Evolutionary conservation across 1,284 basidiomycete species (phyloP), one percentile per base, ranked within the genome.

Genomic region (Rhodotorula sp.): DNA sequence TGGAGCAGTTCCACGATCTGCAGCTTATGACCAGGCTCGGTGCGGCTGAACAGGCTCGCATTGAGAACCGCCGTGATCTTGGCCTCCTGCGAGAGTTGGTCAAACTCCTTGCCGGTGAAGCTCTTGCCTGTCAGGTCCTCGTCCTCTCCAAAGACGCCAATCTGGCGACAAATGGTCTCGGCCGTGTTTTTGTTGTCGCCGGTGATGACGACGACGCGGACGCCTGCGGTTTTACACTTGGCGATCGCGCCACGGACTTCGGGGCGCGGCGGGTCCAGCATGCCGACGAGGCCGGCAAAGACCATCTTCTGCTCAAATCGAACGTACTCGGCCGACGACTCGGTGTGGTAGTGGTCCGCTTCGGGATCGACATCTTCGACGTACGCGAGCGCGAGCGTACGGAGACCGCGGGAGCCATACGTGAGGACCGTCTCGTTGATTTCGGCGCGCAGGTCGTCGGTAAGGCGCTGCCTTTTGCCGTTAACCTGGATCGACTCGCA

Each of bases 101-200:
- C 95, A 51, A 98, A 86, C 79, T 99, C 95, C 70, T 89, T 85
- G 33, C 95, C 95, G 6, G 95, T 98, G 80, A 92, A 97, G 77
- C 91, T 93, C 85, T 95, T 95, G 66, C 91, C 91, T 20, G 86
- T 87, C 42, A 82, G 65, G 59, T 80, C 76, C 8, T 73, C 93
- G 77, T 90, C 79, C 70, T 86, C 85, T 61, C 84, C 87, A 79
- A 98, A 96, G 74, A 99, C 91, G 26, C 96, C 95, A 80, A 99
- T 95, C 80, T 94, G 89, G 68, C 93, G 86, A 81, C 94, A 97
- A 79, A 99, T 97, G 30, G 94, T 92, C 84, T 97, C 95, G 62
- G 95, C 96, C 30, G 96, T 99, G 75, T 89, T 89, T 84, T 96
- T 95, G 84, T 97, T 97, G 83, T 99, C 96, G 53, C 96, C 96